These are phyloP conservation scores for Saccharomyces paradoxus DNA, from an alignment of 805 yeast species.

Conservation along the genomic window DNA sequence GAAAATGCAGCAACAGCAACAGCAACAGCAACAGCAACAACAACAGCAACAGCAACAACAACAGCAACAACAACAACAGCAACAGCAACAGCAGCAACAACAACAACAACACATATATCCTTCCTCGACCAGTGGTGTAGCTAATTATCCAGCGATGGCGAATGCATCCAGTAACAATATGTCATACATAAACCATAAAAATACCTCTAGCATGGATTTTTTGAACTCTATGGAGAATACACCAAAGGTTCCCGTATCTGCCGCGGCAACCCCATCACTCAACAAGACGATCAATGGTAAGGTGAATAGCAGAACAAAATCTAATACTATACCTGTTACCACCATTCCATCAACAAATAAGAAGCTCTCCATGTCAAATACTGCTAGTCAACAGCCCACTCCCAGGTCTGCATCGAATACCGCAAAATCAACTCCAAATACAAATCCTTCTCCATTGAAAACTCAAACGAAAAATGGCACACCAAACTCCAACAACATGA, in stretches of 20 bases:
- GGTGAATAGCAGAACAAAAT: constrained; percentile 6
- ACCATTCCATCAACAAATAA: constrained; percentile 5
- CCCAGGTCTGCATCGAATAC: constrained; percentile 11
- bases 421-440: constrained; percentile 8
- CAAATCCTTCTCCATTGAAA: constrained; percentile 5
- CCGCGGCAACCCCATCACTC: constrained; percentile 9
- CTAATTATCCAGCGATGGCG: constrained; percentile 4
- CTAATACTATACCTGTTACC: background rate
- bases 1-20: constrained; percentile 14
- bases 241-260: constrained; percentile 1
- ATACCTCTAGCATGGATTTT: constrained; percentile 13
- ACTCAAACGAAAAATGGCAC: constrained; percentile 1
- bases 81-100: constrained; percentile 4
- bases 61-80: constrained; percentile 9
- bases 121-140: constrained; percentile 5
- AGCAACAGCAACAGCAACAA: constrained; percentile 25
- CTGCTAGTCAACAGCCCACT: constrained; percentile 7
- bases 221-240: constrained; percentile 14
- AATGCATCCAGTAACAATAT: constrained; percentile 1
- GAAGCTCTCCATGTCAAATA: background rate
- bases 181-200: constrained; percentile 1
- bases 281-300: constrained; percentile 8
- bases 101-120: constrained; percentile 1
- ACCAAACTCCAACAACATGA: constrained; percentile 3
- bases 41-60: constrained; percentile 24